A percentile compares a stretch with the other conserved stretches of the same genome.
Evolutionary conservation across 2,329 filamentous ascomycete genomes (phyloP).

Genomic region (Aspergillus oerlinghausenensis): DNA sequence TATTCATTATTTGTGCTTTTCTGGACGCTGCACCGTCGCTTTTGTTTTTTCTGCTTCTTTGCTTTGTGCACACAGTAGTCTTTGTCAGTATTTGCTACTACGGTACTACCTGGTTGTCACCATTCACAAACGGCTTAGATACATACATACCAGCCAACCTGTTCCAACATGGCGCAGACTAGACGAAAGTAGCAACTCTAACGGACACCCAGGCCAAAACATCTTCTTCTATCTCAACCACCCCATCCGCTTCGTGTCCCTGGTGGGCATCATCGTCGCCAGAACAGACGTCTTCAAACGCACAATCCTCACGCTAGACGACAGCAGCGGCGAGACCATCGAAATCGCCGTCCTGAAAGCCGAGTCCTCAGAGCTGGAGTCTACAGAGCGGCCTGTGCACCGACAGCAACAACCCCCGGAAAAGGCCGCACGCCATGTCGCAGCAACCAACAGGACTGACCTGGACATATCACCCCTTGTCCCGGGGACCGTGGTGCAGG

Average conservation of each 20-base stretch:
- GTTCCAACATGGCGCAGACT: not conserved
- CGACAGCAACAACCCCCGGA: conserved; percentile 2
- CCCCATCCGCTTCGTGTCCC: conserved; percentile 69
- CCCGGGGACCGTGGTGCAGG: conserved; percentile 50
- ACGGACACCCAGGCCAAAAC: conserved; percentile 43
- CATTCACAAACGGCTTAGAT: not conserved
- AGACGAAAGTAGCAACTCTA: not conserved
- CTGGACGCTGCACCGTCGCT: not conserved
- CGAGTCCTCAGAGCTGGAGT: conserved; percentile 1
- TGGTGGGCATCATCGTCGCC: conserved; percentile 66
- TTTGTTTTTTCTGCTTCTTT: not conserved
- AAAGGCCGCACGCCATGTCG: conserved; percentile 3
- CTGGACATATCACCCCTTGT: conserved; percentile 45
- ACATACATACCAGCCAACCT: not conserved
- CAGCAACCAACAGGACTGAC: conserved; percentile 28
- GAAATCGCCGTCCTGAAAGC: conserved; percentile 48
- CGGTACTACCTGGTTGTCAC: not conserved
- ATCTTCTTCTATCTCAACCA: conserved; percentile 67
- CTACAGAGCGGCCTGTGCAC: not conserved
- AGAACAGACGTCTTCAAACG: conserved; percentile 52
- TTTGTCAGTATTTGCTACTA: not conserved
- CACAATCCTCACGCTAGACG: conserved; percentile 54
- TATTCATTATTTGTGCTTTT: not conserved
- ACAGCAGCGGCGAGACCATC: conserved; percentile 56
- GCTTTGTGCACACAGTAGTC: not conserved